Conservation (phyloP, 2,329 filamentous ascomycete species). For the Mollisia scopiformis region DNA sequence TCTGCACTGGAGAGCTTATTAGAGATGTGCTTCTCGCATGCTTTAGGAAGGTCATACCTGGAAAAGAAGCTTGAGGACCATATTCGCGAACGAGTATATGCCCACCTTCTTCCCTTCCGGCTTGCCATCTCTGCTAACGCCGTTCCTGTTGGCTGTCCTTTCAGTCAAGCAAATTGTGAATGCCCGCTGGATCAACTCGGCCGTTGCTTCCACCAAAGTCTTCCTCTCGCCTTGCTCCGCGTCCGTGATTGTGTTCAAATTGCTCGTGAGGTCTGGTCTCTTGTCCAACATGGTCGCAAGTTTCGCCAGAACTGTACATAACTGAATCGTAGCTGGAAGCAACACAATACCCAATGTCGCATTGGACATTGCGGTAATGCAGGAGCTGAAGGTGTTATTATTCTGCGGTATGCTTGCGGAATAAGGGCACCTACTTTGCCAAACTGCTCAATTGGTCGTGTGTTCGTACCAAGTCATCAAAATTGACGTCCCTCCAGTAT, state of each 20-base stretch:
- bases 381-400: constrained; percentile 59
- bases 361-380: constrained; percentile 80
- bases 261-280: constrained; percentile 74
- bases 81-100: constrained; percentile 90
- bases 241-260: constrained; percentile 53
- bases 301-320: constrained; percentile 78
- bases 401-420: neutral
- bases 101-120: constrained; percentile 85
- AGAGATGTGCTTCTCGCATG: neutral
- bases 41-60: constrained; percentile 55
- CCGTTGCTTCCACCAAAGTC: constrained; percentile 82
- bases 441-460: constrained; percentile 75
- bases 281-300: constrained; percentile 85
- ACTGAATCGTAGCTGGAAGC: constrained; percentile 79
- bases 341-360: constrained; percentile 79
- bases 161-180: constrained; percentile 91
- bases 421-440: constrained; percentile 63
- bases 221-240: constrained; percentile 69
- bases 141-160: constrained; percentile 64
- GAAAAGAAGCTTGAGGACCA: constrained; percentile 86
- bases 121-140: constrained; percentile 54
- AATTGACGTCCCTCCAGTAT: constrained; percentile 81
- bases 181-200: constrained; percentile 86
- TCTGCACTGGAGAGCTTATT: constrained; percentile 57
- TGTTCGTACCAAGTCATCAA: constrained; percentile 73